phyloP scores from a whole-genome alignment of 441 rosid genomes.

The Viola pubescens region DNA sequence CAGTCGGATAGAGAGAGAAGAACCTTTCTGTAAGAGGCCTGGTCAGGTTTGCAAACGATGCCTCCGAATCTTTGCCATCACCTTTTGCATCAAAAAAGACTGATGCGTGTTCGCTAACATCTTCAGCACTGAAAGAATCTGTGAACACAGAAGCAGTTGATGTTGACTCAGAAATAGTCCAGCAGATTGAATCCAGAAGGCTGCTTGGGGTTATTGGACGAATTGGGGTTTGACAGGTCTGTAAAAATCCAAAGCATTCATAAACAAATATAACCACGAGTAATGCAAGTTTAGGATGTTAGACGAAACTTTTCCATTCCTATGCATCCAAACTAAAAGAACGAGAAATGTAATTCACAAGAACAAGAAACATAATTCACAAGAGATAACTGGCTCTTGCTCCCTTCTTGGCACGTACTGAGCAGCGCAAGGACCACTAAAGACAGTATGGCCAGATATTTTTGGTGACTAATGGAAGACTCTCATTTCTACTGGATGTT shows the following conservation, averaged over 20 bases:
- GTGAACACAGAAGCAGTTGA: conserved; percentile 74
- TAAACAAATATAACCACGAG: conserved; percentile 9
- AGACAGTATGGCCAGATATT: no score
- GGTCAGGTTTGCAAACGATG: conserved; percentile 70
- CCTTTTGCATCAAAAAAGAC: conserved; percentile 48
- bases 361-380: conserved; percentile 13
- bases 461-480: no score
- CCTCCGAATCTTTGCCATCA: conserved; percentile 55
- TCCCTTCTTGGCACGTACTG: no score
- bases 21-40: conserved; percentile 82
- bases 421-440: no score
- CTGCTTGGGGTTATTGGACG: conserved; percentile 79
- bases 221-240: conserved; percentile 84
- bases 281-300: conserved; percentile 5
- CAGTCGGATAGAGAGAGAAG: neutral
- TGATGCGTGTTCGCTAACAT: conserved; percentile 40
- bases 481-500: no score
- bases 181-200: conserved; percentile 86
- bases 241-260: conserved; percentile 17
- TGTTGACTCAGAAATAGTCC: conserved; percentile 88
- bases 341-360: conserved; percentile 4
- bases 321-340: neutral
- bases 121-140: conserved; percentile 51
- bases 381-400: neutral
- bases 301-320: conserved; percentile 9